phyloP scores from a whole-genome alignment of 2,329 filamentous ascomycete species.

The Dactylellina haptotyla region DNA sequence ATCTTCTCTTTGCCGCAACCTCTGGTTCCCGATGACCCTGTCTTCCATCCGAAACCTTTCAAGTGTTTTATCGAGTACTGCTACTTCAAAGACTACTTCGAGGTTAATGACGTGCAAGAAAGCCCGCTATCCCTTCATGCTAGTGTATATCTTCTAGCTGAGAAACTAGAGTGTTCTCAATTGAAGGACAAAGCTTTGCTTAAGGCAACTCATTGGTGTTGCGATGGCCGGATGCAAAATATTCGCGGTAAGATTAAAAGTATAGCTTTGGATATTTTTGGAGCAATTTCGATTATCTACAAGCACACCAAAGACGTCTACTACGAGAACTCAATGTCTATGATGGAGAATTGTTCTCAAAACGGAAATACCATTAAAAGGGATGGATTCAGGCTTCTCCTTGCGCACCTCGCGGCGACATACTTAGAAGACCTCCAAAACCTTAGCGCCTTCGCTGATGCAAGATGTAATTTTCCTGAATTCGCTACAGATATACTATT shows the following conservation, averaged over 20 bases:
- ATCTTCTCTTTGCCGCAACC: not conserved
- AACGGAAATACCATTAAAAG: not conserved
- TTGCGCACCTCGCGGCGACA: constrained; percentile 13
- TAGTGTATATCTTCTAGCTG: constrained; percentile 14
- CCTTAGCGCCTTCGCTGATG: not conserved
- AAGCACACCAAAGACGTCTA: constrained; percentile 8
- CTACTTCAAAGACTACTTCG: constrained; percentile 16
- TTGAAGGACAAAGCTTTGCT: constrained; percentile 6
- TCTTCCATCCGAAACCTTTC: constrained; percentile 12
- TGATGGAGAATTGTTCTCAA: not conserved
- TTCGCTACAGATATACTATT: constrained; percentile 30
- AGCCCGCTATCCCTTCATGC: constrained; percentile 12
- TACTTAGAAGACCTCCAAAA: not conserved
- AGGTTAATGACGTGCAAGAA: not conserved
- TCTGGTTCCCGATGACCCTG: not conserved
- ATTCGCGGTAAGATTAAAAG: not conserved
- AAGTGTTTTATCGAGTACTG: constrained; percentile 35
- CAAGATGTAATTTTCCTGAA: constrained; percentile 3
- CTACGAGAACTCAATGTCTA: not conserved
- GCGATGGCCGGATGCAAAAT: not conserved
- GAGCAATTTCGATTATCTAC: constrained; percentile 7
- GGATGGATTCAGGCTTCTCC: constrained; percentile 10
- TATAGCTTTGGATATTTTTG: not conserved
- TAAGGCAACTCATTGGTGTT: constrained; percentile 16
- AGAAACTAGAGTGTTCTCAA: constrained; percentile 3